These are phyloP conservation scores for Apophysomyces trapeziformis DNA, from an alignment of 371 early-diverging fungal genomes.

Conservation along the genomic window DNA sequence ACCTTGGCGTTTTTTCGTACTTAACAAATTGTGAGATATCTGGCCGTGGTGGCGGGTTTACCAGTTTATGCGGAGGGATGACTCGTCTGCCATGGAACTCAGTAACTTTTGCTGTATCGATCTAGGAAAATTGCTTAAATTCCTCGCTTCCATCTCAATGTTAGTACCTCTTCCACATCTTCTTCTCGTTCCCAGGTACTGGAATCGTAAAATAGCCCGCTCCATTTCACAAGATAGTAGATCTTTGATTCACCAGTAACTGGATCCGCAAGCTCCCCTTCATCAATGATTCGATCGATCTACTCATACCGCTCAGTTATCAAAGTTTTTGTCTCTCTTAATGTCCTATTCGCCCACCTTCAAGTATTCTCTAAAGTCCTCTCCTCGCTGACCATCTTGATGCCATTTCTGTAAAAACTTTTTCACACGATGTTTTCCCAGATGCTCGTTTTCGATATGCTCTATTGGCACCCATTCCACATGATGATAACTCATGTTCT, in stretches of 20 bases:
- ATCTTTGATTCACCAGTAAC: constrained; percentile 59
- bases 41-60: constrained; percentile 57
- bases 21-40: constrained; percentile 59
- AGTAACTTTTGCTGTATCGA: constrained; percentile 60
- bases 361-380: constrained; percentile 61
- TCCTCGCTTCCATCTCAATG: not conserved
- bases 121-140: constrained; percentile 25
- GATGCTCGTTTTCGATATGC: constrained; percentile 69
- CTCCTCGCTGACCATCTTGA: constrained; percentile 51
- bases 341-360: constrained; percentile 44
- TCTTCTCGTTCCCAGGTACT: constrained; percentile 89
- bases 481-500: constrained; percentile 80
- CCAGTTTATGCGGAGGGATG: constrained; percentile 51
- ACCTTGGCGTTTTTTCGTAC: constrained; percentile 64
- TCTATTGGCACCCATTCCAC: constrained; percentile 81
- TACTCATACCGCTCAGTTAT: constrained; percentile 16
- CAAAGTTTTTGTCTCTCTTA: not conserved
- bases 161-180: constrained; percentile 58
- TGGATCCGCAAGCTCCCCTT: constrained; percentile 72
- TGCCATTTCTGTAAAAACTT: constrained; percentile 75
- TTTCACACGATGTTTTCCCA: constrained; percentile 80
- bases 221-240: constrained; percentile 93
- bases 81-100: constrained; percentile 57
- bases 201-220: constrained; percentile 83
- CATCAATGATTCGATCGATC: constrained; percentile 87